phyloP scores from a whole-genome alignment of 2,329 filamentous ascomycete genomes.

The Colletotrichum nymphaeae region DNA sequence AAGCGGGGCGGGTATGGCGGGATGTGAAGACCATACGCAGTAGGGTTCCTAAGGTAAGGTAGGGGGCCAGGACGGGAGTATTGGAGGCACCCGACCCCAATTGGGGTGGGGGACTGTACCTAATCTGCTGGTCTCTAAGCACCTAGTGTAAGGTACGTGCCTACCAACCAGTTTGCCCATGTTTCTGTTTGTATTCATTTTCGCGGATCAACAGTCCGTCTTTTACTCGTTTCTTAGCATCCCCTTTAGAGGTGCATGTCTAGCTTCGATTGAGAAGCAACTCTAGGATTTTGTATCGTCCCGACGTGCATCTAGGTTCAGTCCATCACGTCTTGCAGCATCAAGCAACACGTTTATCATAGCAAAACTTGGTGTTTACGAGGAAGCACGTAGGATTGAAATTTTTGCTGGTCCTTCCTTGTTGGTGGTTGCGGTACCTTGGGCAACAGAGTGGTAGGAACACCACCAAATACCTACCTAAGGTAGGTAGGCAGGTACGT shows the following conservation, averaged over 20 bases:
- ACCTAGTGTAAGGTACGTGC: too few relatives aligned
- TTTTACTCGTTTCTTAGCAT: not conserved
- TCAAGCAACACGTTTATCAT: not conserved
- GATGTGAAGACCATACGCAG: too few relatives aligned
- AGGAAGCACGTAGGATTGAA: too few relatives aligned
- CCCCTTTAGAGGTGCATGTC: not conserved
- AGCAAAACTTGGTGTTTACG: too few relatives aligned
- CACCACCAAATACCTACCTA: not conserved
- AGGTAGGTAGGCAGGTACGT: not conserved
- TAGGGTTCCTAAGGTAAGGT: too few relatives aligned
- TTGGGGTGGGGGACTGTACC: too few relatives aligned
- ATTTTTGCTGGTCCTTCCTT: too few relatives aligned
- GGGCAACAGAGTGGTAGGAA: not conserved
- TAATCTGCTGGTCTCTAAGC: too few relatives aligned
- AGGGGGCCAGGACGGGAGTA: too few relatives aligned
- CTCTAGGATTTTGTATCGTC: not conserved
- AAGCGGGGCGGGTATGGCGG: too few relatives aligned
- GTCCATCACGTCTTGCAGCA: not conserved
- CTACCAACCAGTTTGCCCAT: too few relatives aligned
- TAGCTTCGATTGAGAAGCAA: not conserved
- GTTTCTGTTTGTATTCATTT: not conserved
- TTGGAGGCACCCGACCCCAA: not conserved
- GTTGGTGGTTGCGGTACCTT: not conserved
- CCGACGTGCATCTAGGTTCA: not conserved
- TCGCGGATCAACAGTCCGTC: not conserved